phyloP scores from a whole-genome alignment of 495 filamentous ascomycete genomes.

The Daldinia concentrica region DNA sequence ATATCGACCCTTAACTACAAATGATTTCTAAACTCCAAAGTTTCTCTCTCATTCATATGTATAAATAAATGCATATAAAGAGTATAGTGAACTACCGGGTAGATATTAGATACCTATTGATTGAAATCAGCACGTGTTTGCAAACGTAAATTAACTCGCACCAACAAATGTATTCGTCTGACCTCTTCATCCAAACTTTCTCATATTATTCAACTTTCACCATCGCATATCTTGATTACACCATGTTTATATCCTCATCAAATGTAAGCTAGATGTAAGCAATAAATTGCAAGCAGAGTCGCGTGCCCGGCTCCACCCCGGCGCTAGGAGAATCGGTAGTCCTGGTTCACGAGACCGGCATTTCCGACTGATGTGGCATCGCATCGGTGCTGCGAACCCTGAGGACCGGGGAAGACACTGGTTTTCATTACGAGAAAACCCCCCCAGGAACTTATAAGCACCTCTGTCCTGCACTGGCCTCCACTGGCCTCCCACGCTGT shows the following conservation, averaged over 20 bases:
- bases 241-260: neutral
- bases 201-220: neutral
- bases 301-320: conserved; percentile 9
- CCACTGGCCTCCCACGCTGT: conserved; percentile 16
- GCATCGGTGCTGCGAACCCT: conserved; percentile 29
- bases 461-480: neutral
- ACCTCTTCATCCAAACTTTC: neutral
- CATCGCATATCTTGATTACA: conserved; percentile 10
- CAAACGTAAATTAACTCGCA: neutral
- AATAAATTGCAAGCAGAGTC: conserved; percentile 6
- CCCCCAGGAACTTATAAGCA: neutral
- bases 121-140: neutral
- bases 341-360: conserved; percentile 12
- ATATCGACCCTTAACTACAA: no score
- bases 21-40: no score
- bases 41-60: no score
- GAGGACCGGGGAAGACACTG: neutral
- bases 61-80: neutral
- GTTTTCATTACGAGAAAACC: conserved; percentile 28
- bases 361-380: conserved; percentile 24
- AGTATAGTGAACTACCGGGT: neutral
- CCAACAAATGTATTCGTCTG: neutral
- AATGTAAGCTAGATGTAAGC: conserved; percentile 5
- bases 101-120: neutral
- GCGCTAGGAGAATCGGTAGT: conserved; percentile 8